Evolutionary conservation across 2,329 filamentous ascomycete genomes (phyloP).

Genomic region (Stachybotrys elegans): DNA sequence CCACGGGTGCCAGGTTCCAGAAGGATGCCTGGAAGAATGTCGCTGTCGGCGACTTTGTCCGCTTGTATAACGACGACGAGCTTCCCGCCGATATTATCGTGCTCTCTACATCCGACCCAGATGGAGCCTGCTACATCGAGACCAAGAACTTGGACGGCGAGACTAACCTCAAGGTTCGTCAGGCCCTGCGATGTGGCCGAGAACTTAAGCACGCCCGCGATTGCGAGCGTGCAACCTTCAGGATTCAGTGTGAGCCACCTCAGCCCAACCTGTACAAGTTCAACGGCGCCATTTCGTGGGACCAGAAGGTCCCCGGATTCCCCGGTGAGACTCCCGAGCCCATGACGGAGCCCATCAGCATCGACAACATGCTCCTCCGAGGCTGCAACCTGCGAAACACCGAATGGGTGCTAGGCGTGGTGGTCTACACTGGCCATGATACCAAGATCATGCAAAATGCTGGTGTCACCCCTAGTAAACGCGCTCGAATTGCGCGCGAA

Average conservation of each 20-base stretch:
- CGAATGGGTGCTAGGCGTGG: slow-evolving; percentile 89
- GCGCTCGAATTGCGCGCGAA: slow-evolving; percentile 83
- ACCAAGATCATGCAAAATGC: slow-evolving; percentile 99
- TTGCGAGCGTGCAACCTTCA: slow-evolving; percentile 84
- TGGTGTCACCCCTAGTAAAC: slow-evolving; percentile 90
- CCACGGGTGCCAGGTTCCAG: slow-evolving; percentile 77
- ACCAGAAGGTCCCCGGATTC: slow-evolving; percentile 62
- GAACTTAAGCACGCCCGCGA: slow-evolving; percentile 83
- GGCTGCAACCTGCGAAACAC: slow-evolving; percentile 93
- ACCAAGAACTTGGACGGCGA: slow-evolving; percentile 98
- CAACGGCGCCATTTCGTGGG: slow-evolving; percentile 84
- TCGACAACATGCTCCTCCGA: slow-evolving; percentile 91
- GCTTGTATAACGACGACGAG: slow-evolving; percentile 93
- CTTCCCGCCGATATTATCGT: slow-evolving; percentile 92
- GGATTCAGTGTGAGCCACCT: slow-evolving; percentile 83
- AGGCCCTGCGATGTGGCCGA: slow-evolving; percentile 80
- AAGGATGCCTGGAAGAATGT: slow-evolving; percentile 94
- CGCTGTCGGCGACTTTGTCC: slow-evolving; percentile 91
- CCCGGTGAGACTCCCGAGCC: slow-evolving; percentile 59
- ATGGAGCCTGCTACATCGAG: slow-evolving; percentile 94
- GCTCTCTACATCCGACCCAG: slow-evolving; percentile 84
- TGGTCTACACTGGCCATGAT: slow-evolving; percentile 90
- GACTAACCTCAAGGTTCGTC: slow-evolving; percentile 93
- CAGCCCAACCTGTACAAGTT: slow-evolving; percentile 96
- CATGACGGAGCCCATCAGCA: slow-evolving; percentile 89